Percentiles rank a stretch among this genome's conserved stretches.
Conservation (phyloP, 2,329 filamentous ascomycete species). For the Parascedosporium putredinis region DNA sequence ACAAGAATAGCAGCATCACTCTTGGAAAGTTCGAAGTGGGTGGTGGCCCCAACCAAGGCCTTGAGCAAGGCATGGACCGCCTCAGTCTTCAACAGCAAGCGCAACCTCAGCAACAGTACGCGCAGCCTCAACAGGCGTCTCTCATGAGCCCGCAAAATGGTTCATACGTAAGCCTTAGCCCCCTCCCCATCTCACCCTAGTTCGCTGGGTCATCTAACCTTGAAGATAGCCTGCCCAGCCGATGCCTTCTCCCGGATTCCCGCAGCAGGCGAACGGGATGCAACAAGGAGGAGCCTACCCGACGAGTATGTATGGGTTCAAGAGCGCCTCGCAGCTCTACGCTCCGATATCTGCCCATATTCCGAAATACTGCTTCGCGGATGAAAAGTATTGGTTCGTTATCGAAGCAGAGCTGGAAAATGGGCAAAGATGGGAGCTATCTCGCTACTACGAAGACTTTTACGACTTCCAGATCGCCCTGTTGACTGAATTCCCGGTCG, state of each 20-base stretch:
- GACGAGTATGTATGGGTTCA: constrained; percentile 12
- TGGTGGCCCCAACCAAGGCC: constrained; percentile 24
- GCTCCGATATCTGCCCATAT: constrained; percentile 78
- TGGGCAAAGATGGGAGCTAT: constrained; percentile 83
- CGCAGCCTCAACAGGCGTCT: constrained; percentile 1
- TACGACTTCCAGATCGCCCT: constrained; percentile 98
- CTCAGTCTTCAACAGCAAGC: constrained; percentile 17
- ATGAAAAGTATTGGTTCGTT: constrained; percentile 98
- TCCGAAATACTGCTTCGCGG: constrained; percentile 86
- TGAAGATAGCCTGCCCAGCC: constrained; percentile 27
- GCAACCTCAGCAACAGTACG: constrained; percentile 5
- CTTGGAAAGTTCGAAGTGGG: constrained; percentile 76
- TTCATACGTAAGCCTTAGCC: constrained; percentile 3
- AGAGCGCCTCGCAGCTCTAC: constrained; percentile 45
- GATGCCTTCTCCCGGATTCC: constrained; percentile 15
- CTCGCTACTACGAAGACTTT: constrained; percentile 94
- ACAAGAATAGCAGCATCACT: constrained; percentile 98
- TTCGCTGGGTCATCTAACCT: no score
- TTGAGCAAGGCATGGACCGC: constrained; percentile 53
- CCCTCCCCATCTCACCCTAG: neutral
- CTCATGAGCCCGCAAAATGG: constrained; percentile 6
- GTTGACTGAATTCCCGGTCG: constrained; percentile 80
- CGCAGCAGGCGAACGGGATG: neutral
- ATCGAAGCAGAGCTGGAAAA: constrained; percentile 88
- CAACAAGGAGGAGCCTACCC: constrained; percentile 2